phyloP scores from a whole-genome alignment of 306 rosid species.

The Coriaria nepalensis region DNA sequence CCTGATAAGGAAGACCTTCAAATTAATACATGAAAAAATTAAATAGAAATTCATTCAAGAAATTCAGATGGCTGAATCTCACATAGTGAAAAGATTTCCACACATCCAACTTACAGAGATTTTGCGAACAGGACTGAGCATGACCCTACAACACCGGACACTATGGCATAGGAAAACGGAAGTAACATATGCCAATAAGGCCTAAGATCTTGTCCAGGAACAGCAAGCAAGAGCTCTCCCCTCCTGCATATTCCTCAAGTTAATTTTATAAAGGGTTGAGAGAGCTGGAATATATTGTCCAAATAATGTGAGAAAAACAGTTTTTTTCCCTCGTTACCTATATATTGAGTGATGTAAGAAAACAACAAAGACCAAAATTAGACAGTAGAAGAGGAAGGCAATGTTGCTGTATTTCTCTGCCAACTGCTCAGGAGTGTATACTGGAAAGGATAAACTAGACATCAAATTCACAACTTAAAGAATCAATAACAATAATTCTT shows the following conservation, averaged over 20 bases:
- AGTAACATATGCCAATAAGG: conserved; percentile 80
- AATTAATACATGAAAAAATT: background rate
- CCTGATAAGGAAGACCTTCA: conserved; percentile 25
- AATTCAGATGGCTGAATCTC: too few species aligned
- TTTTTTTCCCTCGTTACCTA: conserved; percentile 33
- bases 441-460: conserved; percentile 41
- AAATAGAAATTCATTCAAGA: too few species aligned
- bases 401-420: conserved; percentile 81
- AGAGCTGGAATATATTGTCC: too few species aligned
- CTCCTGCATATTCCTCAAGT: conserved; percentile 40
- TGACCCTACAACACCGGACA: conserved; percentile 97
- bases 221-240: conserved; percentile 51
- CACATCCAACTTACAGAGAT: conserved; percentile 62
- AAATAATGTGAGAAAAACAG: too few species aligned
- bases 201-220: conserved; percentile 69
- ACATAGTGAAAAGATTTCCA: too few species aligned
- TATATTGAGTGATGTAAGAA: conserved; percentile 65
- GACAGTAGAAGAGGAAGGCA: conserved; percentile 75
- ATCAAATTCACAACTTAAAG: conserved; percentile 15
- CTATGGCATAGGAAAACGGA: conserved; percentile 93
- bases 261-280: too few species aligned
- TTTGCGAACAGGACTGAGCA: conserved; percentile 96
- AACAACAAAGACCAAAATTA: conserved; percentile 64
- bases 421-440: conserved; percentile 88
- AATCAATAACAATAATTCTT: background rate